A percentile compares a stretch with the other conserved stretches of the same genome.
These are phyloP conservation scores for Chlamydomonas sp. DNA, from an alignment of 139 green algal genomes.

Conservation along the genomic window DNA sequence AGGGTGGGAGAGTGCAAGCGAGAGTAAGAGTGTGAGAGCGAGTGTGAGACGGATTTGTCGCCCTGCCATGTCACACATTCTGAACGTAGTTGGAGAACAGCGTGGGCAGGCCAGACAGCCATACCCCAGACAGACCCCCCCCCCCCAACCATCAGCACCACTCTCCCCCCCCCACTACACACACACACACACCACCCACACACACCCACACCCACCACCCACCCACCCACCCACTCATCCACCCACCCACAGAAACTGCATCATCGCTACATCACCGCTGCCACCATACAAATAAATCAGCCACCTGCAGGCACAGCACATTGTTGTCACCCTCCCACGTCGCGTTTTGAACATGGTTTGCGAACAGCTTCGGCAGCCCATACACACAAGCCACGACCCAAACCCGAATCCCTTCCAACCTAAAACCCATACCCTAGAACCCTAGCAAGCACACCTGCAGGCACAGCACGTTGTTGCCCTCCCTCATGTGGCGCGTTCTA, in stretches of 20 bases:
- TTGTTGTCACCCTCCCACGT: constrained; percentile 96
- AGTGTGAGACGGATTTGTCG: constrained; percentile 92
- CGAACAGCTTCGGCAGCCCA: constrained; percentile 73
- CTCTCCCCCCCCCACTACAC: too few relatives aligned
- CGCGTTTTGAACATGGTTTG: constrained; percentile 83
- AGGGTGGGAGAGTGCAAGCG: too few relatives aligned
- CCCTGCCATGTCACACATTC: constrained; percentile 92
- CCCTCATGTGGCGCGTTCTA: constrained; percentile 91
- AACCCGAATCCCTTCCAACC: not conserved
- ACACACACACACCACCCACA: too few relatives aligned
- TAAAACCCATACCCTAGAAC: not conserved
- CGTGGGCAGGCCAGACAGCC: constrained; percentile 68
- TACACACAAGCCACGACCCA: not conserved
- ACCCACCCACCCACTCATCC: constrained; percentile 3
- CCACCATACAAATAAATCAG: not conserved
- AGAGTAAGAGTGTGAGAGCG: too few relatives aligned
- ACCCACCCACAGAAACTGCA: not conserved
- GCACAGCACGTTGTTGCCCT: constrained; percentile 86
- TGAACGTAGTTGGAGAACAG: constrained; percentile 76
- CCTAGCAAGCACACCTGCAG: constrained; percentile 37
- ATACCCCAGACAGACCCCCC: too few relatives aligned
- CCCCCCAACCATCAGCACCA: too few relatives aligned
- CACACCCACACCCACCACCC: not conserved
- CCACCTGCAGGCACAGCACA: constrained; percentile 65
- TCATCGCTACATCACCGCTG: not conserved